These are phyloP conservation scores for Cyclotella atomus DNA, from an alignment of 108 stramenopile species.

Conservation along the genomic window DNA sequence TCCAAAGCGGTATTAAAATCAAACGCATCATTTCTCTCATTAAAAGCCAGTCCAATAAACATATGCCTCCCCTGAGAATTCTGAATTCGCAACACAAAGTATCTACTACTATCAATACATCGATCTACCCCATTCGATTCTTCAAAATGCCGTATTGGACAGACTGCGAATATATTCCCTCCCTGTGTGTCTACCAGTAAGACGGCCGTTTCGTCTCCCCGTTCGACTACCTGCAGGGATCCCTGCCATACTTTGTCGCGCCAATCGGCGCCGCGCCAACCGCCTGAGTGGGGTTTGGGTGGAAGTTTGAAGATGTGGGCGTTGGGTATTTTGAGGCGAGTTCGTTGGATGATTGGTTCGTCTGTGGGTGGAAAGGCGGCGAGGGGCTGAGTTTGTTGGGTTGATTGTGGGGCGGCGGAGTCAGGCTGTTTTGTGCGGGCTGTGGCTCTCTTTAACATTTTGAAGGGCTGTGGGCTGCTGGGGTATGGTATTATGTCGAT, in stretches of 20 bases:
- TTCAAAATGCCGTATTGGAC: constrained; percentile 62
- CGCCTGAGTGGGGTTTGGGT: constrained; percentile 69
- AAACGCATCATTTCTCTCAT: constrained; percentile 97
- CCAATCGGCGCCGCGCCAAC: constrained; percentile 93
- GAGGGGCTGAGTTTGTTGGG: not conserved
- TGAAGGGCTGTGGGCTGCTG: no score
- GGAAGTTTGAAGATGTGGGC: constrained; percentile 92
- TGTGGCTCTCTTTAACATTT: no score
- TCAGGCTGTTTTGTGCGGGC: constrained; percentile 4
- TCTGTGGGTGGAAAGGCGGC: constrained; percentile 6
- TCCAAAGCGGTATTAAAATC: constrained; percentile 97
- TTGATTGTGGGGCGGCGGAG: no score
- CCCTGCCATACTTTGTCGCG: constrained; percentile 92
- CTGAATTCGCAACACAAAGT: constrained; percentile 93
- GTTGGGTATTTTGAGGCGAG: constrained; percentile 76
- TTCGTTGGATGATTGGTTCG: constrained; percentile 73
- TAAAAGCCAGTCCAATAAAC: constrained; percentile 97
- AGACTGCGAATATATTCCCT: constrained; percentile 86
- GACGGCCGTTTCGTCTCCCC: constrained; percentile 79
- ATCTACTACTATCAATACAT: constrained; percentile 88
- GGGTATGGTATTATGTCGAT: no score
- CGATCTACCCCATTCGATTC: constrained; percentile 80
- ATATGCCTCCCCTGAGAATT: constrained; percentile 93
- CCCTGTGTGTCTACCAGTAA: constrained; percentile 75
- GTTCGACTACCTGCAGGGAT: constrained; percentile 88